A percentile compares a stretch with the other conserved stretches of the same genome.
phyloP scores from a whole-genome alignment of 306 rosid genomes.

The Morella rubra region DNA sequence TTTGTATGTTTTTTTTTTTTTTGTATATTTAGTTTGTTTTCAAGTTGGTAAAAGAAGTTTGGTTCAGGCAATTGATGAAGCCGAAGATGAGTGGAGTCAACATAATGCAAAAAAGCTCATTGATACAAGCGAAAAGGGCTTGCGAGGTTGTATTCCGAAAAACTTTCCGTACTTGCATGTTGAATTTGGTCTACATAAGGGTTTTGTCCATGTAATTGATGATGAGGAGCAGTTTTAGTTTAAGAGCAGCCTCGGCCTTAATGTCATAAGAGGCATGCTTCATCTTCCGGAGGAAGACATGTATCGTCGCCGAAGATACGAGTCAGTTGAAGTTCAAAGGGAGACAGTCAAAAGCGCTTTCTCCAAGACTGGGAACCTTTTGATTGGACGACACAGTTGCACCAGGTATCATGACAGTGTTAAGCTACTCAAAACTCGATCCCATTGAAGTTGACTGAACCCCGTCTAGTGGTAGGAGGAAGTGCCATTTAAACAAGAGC shows the following conservation, averaged over 20 bases:
- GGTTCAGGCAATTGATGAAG: conserved; percentile 86
- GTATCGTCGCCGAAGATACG: conserved; percentile 61
- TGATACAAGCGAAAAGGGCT: conserved; percentile 73
- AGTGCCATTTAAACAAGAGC: background rate
- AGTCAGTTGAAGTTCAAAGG: conserved; percentile 58
- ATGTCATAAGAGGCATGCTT: conserved; percentile 83
- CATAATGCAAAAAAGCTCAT: conserved; percentile 86
- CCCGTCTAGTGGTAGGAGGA: background rate
- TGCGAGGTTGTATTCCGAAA: conserved; percentile 77
- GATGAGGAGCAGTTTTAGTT: conserved; percentile 77
- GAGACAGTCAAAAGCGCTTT: conserved; percentile 60
- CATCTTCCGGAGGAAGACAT: conserved; percentile 75
- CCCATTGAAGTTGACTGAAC: no score
- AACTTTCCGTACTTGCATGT: conserved; percentile 82
- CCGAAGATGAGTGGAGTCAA: conserved; percentile 92
- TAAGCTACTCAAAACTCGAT: no score
- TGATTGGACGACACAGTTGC: conserved; percentile 84
- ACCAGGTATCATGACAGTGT: conserved; percentile 24
- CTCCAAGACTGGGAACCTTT: conserved; percentile 61
- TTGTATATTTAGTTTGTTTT: background rate
- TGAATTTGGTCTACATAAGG: conserved; percentile 74
- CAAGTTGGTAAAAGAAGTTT: conserved; percentile 13
- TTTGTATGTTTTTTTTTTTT: no score
- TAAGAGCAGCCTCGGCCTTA: conserved; percentile 65
- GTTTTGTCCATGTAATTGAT: conserved; percentile 85